Base-by-base conservation (phyloP, 2,329 filamentous ascomycete species). In the Aureobasidium melanogenum region DNA sequence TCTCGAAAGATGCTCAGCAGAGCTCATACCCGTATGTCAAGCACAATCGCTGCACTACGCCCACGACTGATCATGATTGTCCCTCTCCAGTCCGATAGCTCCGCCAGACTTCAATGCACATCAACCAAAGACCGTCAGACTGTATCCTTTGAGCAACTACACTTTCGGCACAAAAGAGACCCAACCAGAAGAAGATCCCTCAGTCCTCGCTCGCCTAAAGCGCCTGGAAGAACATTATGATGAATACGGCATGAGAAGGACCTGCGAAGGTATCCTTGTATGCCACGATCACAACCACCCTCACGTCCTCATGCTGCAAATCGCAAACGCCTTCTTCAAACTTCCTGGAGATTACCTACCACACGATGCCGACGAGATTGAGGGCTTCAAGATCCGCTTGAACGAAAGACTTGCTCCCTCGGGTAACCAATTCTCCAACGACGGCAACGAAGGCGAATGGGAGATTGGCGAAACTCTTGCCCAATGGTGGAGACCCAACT, bases 261-360 rank as follows among this genome's bases (percentile, higher is more conserved):
- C 94, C 19, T 97, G 93, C 75, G 94, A 99, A 78, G 94, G 92
- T 69, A 91, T 99, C 68, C 83, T 99, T 51, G 91, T 99, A 67
- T 99, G 94, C 78, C 94, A 99, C 75, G 94, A 99, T 77, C 93
- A 97, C 80, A 97, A 97, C 77, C 94, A 97, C 75, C 94, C 94
- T 15, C 94, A 99, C 75, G 96, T 99, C 66, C 80, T 99, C 67
- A 97, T 99, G 94, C 83, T 99, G 65, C 94, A 99, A 81, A 99
- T 99, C 70, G 94, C 94, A 58, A 99, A 99, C 75, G 93, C 94
- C 26, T 99, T 99, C 79, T 99, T 99, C 81, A 99, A 99, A 79
- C 84, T 99, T 74, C 94, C 94, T 0, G 94, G 94, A 63, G 94
- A 97, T 76, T 99, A 97, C 74, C 84, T 99, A 47, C 84, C 87